Conservation (phyloP, 2,329 filamentous ascomycete species). For the Cryphonectria carpinicola region DNA sequence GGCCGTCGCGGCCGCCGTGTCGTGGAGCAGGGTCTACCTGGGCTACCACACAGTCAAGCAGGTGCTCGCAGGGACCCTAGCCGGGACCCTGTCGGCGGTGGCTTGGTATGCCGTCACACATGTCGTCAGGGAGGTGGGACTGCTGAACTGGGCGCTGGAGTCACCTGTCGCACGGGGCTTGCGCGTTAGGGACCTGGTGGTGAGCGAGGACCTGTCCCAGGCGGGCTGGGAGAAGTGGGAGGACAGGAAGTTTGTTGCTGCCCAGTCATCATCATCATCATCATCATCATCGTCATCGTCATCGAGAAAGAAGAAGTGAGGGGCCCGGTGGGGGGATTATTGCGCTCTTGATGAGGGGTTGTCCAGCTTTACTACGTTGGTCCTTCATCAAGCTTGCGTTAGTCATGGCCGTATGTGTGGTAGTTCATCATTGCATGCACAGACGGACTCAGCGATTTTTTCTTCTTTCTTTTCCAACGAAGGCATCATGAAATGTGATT, state of each 20-base stretch:
- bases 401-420: background rate
- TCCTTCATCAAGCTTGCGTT: background rate
- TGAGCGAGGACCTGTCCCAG: constrained; percentile 87
- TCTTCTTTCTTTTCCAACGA: background rate
- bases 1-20: constrained; percentile 68
- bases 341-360: background rate
- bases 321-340: background rate
- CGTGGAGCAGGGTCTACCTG: constrained; percentile 84
- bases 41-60: constrained; percentile 90
- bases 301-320: constrained; percentile 39
- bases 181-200: constrained; percentile 79
- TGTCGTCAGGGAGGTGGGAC: constrained; percentile 67
- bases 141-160: constrained; percentile 74
- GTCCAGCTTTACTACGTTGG: background rate
- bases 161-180: constrained; percentile 66
- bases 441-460: background rate
- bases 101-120: constrained; percentile 79
- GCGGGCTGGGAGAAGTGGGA: constrained; percentile 96
- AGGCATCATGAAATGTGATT: background rate
- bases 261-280: constrained; percentile 30
- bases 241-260: constrained; percentile 46
- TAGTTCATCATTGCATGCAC: background rate
- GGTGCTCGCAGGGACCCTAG: constrained; percentile 77
- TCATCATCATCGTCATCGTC: constrained; percentile 20
- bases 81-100: constrained; percentile 72